phyloP scores from a whole-genome alignment of 2,329 filamentous ascomycete genomes.

The Diplodia intermedia region DNA sequence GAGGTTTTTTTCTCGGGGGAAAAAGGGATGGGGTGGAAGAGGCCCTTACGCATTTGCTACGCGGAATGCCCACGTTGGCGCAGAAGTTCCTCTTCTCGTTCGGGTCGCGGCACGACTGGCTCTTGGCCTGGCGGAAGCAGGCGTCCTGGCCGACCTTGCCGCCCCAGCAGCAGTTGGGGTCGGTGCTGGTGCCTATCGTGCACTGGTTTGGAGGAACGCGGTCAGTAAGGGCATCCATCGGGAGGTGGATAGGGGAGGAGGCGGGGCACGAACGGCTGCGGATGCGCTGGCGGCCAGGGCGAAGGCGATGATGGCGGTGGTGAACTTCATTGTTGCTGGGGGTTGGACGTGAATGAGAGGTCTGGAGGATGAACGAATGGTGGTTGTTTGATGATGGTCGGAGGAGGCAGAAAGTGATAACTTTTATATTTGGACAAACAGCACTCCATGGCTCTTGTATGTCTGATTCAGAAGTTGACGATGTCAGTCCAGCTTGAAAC shows the following conservation, averaged over 20 bases:
- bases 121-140: background rate
- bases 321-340: background rate
- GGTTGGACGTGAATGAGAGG: background rate
- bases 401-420: background rate
- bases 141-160: background rate
- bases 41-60: background rate
- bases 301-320: background rate
- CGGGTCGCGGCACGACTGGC: background rate
- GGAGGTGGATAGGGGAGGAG: background rate
- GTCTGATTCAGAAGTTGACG: background rate
- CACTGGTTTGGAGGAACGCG: background rate
- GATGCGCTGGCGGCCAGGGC: background rate
- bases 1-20: too few relatives aligned
- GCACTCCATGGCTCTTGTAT: background rate
- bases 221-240: background rate
- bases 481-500: background rate
- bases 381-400: background rate
- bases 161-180: conserved; percentile 1
- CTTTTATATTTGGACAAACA: background rate
- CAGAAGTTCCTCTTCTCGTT: background rate
- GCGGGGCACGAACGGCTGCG: background rate
- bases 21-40: background rate
- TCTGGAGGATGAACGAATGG: background rate
- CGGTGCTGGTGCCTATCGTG: background rate
- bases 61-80: background rate